Base-by-base conservation (phyloP, 768 basidiomycete genomes). In the Naganishia vaughanmartiniae region DNA sequence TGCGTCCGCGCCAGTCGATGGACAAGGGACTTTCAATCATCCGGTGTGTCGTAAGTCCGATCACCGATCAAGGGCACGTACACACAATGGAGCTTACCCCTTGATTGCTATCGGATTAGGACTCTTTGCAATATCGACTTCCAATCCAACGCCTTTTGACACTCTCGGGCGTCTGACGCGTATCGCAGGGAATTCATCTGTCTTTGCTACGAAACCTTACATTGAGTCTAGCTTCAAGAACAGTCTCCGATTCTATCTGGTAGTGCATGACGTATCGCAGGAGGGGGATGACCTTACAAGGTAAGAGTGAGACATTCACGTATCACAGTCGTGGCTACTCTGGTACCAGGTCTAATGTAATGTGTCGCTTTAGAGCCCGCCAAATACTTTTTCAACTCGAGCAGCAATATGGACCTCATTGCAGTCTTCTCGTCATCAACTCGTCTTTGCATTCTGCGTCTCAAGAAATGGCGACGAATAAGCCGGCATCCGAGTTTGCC, bases 1-100 rank as follows among this genome's bases (percentile, higher is more conserved):
- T 17, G 75, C 79, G 4, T 79, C 80, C 10, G 65, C 79, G 26
- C 80, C 76, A 7, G 36, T 79, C 7, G 72, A 76, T 14, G 53
- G 70, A 17, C 77, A 80, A 58, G 79, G 80, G 65, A 81, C 80
- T 9, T 79, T 81, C 74, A 77, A 80, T 69, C 77, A 81, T 66
- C 78, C 80, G 11, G 77, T 80, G 21, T 79, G 76, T 28, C 65
- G 71, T 72, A 45, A 46, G 71, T 65, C 1, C 9, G 14, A 6
- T 24, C 10, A 17, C 30, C 33, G 26, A 46, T 30, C 11, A 14
- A 4, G 28, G 7, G 15, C 57, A 28, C n/a, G 2, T n/a, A n/a
- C n/a, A 26, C 3, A 14, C 21, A 15, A 24, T 51, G 34, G 28
- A 55, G 17, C 46, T 45, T 17, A 17, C 1, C 14, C 17, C 36